Evolutionary conservation across 2,329 filamentous ascomycete genomes (phyloP), one percentile per base, ranked within the genome.

Genomic region (Epichloe sibirici): DNA sequence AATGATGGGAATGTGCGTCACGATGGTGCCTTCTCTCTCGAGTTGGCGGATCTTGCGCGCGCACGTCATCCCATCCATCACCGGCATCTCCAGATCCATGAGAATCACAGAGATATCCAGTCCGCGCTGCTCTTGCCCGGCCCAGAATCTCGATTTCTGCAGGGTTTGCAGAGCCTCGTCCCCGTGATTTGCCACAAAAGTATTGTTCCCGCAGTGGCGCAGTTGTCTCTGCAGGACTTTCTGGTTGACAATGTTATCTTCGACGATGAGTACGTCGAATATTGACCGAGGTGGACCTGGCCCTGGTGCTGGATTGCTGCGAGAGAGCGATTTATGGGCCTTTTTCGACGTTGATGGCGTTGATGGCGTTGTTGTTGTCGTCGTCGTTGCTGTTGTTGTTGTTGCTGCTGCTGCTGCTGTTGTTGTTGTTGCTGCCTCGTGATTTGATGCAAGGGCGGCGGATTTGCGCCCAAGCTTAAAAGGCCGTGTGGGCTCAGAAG

Each of bases 11-110:
- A 88, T 79, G 61, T 88, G 85, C 48, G 74, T 70, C 17, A 76
- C 72, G 47, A 87, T 77, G 35, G 74, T 78, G 21, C 81, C 80
- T 51, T 79, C 73, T 48, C 69, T 70, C 63, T 90, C 85, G 17
- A 87, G 71, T 55, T 84, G 76, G 17, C 87, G 77, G 51, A 91
- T 89, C 55, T 73, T 78, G 43, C 76, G 74, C 12, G 86, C 82
- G 57, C 86, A 88, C 2, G 84, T 85, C 66, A 87, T 79, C 38
- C 87, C 87, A 60, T 90, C 85, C 86, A 90, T 90, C 44, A 89
- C 76, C 1, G 86, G 86, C 86, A 90, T 90, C 61, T 90, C 86
- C 47, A 89, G 74, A 62, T 90, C 87, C 86, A 90, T 89, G 5
- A 90, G 66, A 12, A 90, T 82, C 45, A 89, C 74, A 8, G 81